Evolutionary conservation across 192 early-diverging fungal species (phyloP).

Genomic region (Mortierella hygrophila): DNA sequence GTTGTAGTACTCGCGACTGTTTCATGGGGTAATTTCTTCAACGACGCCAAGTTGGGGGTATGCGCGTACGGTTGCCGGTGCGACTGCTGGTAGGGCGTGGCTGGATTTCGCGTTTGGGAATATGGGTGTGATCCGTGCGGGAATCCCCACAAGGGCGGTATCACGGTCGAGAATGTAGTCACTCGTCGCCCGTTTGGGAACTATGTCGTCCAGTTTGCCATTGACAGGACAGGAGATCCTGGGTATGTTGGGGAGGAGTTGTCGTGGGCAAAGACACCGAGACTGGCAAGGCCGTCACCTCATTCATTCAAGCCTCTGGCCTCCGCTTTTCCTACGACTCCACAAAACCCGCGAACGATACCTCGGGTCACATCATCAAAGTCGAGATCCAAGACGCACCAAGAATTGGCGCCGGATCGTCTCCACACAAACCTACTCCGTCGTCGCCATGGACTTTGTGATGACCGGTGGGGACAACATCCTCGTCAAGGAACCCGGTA

Average conservation of each 20-base stretch:
- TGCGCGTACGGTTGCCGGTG: background rate
- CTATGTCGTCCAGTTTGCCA: slow-evolving; percentile 54
- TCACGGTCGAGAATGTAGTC: slow-evolving; percentile 66
- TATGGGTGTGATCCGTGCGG: slow-evolving; percentile 69
- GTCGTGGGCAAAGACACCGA: slow-evolving; percentile 17
- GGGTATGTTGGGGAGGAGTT: slow-evolving; percentile 57
- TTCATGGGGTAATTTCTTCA: slow-evolving; percentile 68
- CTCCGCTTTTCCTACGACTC: slow-evolving; percentile 56
- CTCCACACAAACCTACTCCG: slow-evolving; percentile 50
- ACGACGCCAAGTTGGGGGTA: slow-evolving; percentile 68
- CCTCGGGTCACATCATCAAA: slow-evolving; percentile 22
- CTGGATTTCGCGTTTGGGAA: slow-evolving; percentile 59
- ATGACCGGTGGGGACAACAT: slow-evolving; percentile 65
- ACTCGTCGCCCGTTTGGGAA: slow-evolving; percentile 73
- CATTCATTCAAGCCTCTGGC: slow-evolving; percentile 69
- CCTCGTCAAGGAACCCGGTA: slow-evolving; percentile 9
- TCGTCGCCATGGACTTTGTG: slow-evolving; percentile 68
- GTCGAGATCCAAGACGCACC: slow-evolving; percentile 59
- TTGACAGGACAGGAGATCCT: slow-evolving; percentile 64
- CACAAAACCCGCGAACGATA: slow-evolving; percentile 6
- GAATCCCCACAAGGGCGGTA: slow-evolving; percentile 57
- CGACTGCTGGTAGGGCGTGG: background rate
- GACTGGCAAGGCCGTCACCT: slow-evolving; percentile 52
- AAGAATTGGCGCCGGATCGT: slow-evolving; percentile 12
- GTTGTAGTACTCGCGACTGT: slow-evolving; percentile 59